phyloP scores from a whole-genome alignment of 768 basidiomycete species.

The Glaciozyma antarctica region DNA sequence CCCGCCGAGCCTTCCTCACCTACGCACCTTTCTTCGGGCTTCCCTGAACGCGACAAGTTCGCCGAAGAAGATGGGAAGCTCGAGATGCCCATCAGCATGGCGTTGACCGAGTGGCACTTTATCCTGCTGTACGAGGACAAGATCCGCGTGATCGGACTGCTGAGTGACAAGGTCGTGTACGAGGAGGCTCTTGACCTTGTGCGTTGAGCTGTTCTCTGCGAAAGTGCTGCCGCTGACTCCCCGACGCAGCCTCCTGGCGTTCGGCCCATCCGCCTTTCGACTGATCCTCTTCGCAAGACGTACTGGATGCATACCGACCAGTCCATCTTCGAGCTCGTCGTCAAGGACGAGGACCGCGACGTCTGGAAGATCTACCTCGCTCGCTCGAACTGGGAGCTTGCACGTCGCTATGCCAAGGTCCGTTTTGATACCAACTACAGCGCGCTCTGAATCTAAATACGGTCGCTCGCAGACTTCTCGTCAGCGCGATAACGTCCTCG shows the following conservation, averaged over 20 bases:
- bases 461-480: constrained; percentile 54
- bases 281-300: constrained; percentile 78
- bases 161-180: constrained; percentile 72
- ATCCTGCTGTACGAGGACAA: constrained; percentile 71
- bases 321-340: constrained; percentile 75
- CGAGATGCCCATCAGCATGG: constrained; percentile 61
- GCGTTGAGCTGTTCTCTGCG: constrained; percentile 34
- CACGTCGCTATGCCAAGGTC: constrained; percentile 74
- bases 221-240: not conserved
- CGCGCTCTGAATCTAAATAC: not conserved
- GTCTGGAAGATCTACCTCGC: constrained; percentile 87
- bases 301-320: constrained; percentile 90
- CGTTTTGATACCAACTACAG: constrained; percentile 15
- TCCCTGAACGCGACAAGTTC: constrained; percentile 34
- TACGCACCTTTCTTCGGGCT: constrained; percentile 28
- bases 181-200: constrained; percentile 58
- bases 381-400: constrained; percentile 64
- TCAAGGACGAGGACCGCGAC: constrained; percentile 80
- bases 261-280: constrained; percentile 59
- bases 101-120: constrained; percentile 86
- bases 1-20: constrained; percentile 39
- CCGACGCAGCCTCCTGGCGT: constrained; percentile 62
- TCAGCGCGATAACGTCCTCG: constrained; percentile 76
- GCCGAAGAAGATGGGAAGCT: constrained; percentile 22
- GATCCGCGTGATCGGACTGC: constrained; percentile 62